These are phyloP conservation scores for Cercophora scortea DNA, from an alignment of 495 filamentous ascomycete species.

Conservation along the genomic window DNA sequence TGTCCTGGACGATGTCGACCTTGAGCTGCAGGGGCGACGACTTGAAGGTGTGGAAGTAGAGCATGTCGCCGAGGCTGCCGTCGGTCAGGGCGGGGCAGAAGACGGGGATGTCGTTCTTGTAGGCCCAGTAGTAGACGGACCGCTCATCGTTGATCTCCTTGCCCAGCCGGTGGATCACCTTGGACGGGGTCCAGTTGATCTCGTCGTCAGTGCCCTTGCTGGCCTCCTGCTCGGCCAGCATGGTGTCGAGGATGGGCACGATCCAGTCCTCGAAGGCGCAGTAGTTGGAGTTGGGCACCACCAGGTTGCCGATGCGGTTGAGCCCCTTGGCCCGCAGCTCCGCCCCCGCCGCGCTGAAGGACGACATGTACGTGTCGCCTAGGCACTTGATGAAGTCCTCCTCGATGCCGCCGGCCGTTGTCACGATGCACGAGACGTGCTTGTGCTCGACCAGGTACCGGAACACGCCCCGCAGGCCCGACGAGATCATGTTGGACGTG, in stretches of 20 bases:
- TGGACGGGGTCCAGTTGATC: slow-evolving; percentile 84
- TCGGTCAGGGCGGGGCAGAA: slow-evolving; percentile 96
- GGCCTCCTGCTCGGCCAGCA: slow-evolving; percentile 89
- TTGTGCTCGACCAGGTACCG: slow-evolving; percentile 87
- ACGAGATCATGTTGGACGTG: slow-evolving; percentile 94
- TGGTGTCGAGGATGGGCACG: slow-evolving; percentile 78
- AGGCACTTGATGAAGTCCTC: slow-evolving; percentile 98
- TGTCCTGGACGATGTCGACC: slow-evolving; percentile 85
- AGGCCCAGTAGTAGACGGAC: slow-evolving; percentile 91
- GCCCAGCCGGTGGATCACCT: slow-evolving; percentile 76
- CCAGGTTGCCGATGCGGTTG: slow-evolving; percentile 90
- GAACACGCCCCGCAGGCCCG: slow-evolving; percentile 82
- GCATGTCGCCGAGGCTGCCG: slow-evolving; percentile 90
- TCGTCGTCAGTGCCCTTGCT: slow-evolving; percentile 59
- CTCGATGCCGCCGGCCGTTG: slow-evolving; percentile 93
- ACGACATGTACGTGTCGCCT: slow-evolving; percentile 83
- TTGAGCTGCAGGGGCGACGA: slow-evolving; percentile 66
- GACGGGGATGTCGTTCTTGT: slow-evolving; percentile 85
- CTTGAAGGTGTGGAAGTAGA: slow-evolving; percentile 94
- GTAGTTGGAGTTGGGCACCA: slow-evolving; percentile 97
- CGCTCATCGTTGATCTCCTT: slow-evolving; percentile 85
- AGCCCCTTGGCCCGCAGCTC: slow-evolving; percentile 72
- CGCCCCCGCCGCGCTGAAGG: slow-evolving; percentile 67
- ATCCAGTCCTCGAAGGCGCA: slow-evolving; percentile 97
- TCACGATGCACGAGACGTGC: slow-evolving; percentile 87